These are phyloP conservation scores for Boletus tylopilopsis DNA, from an alignment of 768 basidiomycete genomes.

Conservation along the genomic window DNA sequence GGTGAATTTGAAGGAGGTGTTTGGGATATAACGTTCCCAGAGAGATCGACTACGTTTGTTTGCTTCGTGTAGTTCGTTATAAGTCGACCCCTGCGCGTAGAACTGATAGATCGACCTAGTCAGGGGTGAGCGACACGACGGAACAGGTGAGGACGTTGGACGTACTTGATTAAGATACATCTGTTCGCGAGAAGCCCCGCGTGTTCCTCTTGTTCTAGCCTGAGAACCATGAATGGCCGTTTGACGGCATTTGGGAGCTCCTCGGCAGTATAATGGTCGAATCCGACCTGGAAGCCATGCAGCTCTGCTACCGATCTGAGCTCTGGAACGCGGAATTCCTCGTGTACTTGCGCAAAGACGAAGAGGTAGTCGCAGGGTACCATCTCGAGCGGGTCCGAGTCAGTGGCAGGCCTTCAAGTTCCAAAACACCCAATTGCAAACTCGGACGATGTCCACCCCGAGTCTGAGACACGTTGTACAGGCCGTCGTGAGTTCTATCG, in stretches of 20 bases:
- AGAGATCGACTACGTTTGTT: slow-evolving; percentile 41
- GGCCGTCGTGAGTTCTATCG: slow-evolving; percentile 32
- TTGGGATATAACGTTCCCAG: slow-evolving; percentile 57
- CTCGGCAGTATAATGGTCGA: slow-evolving; percentile 40
- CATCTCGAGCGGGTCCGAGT: slow-evolving; percentile 18
- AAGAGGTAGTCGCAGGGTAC: slow-evolving; percentile 47
- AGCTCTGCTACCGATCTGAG: slow-evolving; percentile 74
- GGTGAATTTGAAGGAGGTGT: slow-evolving; percentile 79
- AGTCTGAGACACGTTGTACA: slow-evolving; percentile 27
- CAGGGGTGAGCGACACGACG: not conserved
- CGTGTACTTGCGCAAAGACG: slow-evolving; percentile 77
- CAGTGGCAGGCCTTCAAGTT: no score
- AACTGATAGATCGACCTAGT: slow-evolving; percentile 73
- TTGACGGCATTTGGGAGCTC: slow-evolving; percentile 43
- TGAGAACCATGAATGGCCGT: slow-evolving; percentile 73
- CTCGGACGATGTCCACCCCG: slow-evolving; percentile 19
- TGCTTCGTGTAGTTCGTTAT: slow-evolving; percentile 63
- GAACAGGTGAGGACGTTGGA: not conserved
- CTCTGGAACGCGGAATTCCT: slow-evolving; percentile 82
- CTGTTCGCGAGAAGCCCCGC: slow-evolving; percentile 69
- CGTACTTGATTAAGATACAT: slow-evolving; percentile 82
- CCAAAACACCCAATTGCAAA: not conserved
- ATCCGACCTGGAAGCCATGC: slow-evolving; percentile 55
- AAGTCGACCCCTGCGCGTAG: slow-evolving; percentile 66
- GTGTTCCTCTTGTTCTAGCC: slow-evolving; percentile 66